Base-by-base conservation (phyloP, 768 basidiomycete species). In the Lepiota brunneoincarnata region DNA sequence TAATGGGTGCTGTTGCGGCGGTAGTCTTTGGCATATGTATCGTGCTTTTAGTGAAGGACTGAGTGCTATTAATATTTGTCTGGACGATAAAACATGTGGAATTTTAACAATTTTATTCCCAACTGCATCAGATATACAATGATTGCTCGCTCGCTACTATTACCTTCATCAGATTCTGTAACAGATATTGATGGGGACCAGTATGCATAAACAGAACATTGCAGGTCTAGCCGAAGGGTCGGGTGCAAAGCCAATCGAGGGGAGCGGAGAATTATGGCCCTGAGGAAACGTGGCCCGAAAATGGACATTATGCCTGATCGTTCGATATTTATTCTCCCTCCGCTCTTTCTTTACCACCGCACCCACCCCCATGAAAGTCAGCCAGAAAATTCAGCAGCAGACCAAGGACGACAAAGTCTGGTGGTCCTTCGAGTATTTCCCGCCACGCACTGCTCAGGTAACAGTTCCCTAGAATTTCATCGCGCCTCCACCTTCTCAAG, bases 361-460 rank as follows among this genome's bases (percentile, higher is more conserved):
- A 47, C 42, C 60, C 66, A 63, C 62, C 62, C 55, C 53, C 71
- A 97, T 97, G 93, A 96, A 89, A 82, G 92, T 98, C 70, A 93
- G 87, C 62, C 84, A 94, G 72, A 98, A 96, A 76, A 91, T 98
- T 41, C 79, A 86, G 59, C 84, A 91, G 69, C 91, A 91, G 44
- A 74, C 83, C 57, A 86, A 88, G 67, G 89, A 96, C 62, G 86
- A 88, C 59, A 85, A 92, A 64, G 74, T 91, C 56, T 97, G 94
- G 89, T 99, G 95, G 95, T 94, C 92, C 35, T 98, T 99, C 68
- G 96, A 99, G 68, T 98, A 94, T 74, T 98, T 99, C 65, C 96
- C 97, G 53, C 95, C 92, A 18, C 78, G 94, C 59, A 97, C 94
- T 31, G 93, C 93, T 46, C 94, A 96, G 84, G 92, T 93, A 58